These are phyloP conservation scores for Nemania abortiva DNA, from an alignment of 2,329 filamentous ascomycete genomes.

Conservation along the genomic window DNA sequence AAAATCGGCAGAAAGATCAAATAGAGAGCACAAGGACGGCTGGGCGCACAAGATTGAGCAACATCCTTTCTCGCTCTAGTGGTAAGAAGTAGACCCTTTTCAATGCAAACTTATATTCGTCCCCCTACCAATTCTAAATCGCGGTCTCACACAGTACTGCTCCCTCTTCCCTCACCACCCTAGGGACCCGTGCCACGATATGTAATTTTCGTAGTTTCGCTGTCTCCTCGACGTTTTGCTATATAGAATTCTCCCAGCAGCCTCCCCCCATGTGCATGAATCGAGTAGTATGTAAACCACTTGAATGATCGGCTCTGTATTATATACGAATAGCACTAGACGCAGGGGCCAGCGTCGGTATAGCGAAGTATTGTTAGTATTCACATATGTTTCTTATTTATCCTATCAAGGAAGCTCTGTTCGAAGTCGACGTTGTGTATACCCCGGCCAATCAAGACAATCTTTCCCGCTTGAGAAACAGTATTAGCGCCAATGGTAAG, in stretches of 20 bases:
- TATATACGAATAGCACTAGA: neutral
- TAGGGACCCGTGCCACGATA: no score
- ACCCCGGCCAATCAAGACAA: conserved; percentile 73
- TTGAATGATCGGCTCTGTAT: neutral
- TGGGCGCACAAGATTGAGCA: no score
- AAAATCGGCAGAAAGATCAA: neutral
- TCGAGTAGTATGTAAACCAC: neutral
- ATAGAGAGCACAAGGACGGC: neutral
- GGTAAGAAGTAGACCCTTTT: no score
- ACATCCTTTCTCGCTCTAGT: no score
- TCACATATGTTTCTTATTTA: conserved; percentile 18
- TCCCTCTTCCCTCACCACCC: no score
- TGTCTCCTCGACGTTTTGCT: neutral
- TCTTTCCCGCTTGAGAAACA: conserved; percentile 61
- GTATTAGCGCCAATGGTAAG: conserved; percentile 40
- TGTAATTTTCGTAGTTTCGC: no score
- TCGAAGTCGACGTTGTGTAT: conserved; percentile 65
- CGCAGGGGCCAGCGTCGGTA: neutral
- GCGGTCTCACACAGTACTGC: no score
- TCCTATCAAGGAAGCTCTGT: conserved; percentile 52
- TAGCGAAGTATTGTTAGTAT: neutral
- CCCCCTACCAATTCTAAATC: no score
- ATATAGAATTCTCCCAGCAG: neutral
- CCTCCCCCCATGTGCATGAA: neutral
- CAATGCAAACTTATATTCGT: no score